Base-by-base conservation (phyloP, 2,329 filamentous ascomycete species). In the Aulographum hederae region DNA sequence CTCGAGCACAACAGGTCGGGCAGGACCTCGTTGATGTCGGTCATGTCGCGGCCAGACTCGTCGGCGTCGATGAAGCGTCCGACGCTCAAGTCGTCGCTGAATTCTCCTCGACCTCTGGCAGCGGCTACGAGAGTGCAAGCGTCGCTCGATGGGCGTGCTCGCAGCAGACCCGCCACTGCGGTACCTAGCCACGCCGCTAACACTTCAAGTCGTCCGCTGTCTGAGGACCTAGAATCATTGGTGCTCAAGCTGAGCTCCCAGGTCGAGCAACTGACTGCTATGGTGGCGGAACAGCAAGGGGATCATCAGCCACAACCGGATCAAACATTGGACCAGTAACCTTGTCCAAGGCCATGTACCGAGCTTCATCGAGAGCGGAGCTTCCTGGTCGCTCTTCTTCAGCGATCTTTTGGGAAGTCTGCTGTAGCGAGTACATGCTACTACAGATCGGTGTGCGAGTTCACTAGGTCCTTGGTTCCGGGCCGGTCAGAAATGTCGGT, bases 241-340 rank as follows among this genome's bases (percentile, higher is more conserved):
- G 48, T 56, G 34, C 37, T 52, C 26, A 51, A 48, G 41, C 50
- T 57, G 34, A 49, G 45, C 23, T 35, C 43, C 26, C 52, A 54
- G 37, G 48, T 56, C 26, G 50, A 56, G 34, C 44, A 54, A 38
- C 52, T 57, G 36, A 54, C 47, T 34, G 43, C 42, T 21, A 44
- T 54, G 39, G 46, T 57, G 28, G 49, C 48, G 33, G 44, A 50
- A 41, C 51, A 53, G 32, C 50, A 50, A 39, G 42, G 48, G 36
- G 43, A 48, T 34, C 43, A 44, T 34, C 45, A 46, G 41, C 39
- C 43, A 40, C 44, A 35, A 38, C 37, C 32, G 42, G 46, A 41
- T 44, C 43, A 46, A 43, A 51, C 37, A 48, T 41, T 46, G 44
- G 40, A 47, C n/a, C 29, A 13, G 8, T 29, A 26, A n/a, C 11